Evolutionary conservation across 176 grass and related monocot genomes (phyloP).

Genomic region (Bromus sterilis): DNA sequence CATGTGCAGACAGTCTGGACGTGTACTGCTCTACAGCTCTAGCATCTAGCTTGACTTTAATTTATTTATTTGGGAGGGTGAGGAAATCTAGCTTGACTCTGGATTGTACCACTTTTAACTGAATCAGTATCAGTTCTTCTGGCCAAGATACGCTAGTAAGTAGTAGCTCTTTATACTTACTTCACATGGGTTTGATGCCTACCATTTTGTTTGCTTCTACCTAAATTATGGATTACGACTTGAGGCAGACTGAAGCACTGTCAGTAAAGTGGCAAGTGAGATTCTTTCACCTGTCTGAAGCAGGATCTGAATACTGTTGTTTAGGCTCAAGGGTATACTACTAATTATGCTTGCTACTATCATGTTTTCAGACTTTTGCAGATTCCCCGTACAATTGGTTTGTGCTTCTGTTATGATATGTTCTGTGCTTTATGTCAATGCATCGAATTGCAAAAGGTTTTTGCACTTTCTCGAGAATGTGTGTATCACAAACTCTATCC

Average conservation of each 20-base stretch:
- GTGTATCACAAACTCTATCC: no score
- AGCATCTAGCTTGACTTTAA: neutral
- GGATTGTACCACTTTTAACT: slow-evolving; percentile 3
- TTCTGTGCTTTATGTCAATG: neutral
- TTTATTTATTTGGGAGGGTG: neutral
- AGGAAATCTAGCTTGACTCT: neutral
- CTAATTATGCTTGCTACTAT: no score
- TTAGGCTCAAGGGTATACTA: neutral
- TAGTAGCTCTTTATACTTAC: neutral
- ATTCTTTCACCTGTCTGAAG: neutral
- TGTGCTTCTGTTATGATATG: neutral
- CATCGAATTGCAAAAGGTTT: neutral
- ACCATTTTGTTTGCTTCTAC: neutral
- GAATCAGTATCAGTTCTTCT: neutral
- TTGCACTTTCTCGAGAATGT: no score
- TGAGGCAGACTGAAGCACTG: neutral
- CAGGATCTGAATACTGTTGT: neutral
- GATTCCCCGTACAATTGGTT: neutral
- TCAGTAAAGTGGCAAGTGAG: neutral
- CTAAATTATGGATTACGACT: neutral
- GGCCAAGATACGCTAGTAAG: neutral
- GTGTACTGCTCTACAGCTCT: neutral
- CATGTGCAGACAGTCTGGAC: slow-evolving; percentile 8
- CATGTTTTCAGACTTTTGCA: no score
- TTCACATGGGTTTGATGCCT: neutral